These are phyloP conservation scores for Penicillium sp. DNA, from an alignment of 2,329 filamentous ascomycete genomes.

Conservation along the genomic window DNA sequence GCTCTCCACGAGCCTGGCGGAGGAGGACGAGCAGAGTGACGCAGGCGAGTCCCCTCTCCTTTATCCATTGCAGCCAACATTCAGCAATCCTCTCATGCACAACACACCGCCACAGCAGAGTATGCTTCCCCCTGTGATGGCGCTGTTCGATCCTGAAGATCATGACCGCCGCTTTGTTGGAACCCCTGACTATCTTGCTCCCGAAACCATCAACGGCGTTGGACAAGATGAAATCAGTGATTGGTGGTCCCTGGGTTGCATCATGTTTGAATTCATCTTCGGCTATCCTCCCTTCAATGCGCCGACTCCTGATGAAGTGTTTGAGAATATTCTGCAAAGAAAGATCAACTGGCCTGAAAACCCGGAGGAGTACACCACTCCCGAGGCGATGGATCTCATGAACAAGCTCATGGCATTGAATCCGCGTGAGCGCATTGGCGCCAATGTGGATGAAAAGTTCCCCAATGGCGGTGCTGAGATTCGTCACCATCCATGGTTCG, in stretches of 20 bases:
- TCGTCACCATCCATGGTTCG: conserved; percentile 84
- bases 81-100: conserved; percentile 51
- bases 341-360: conserved; percentile 92
- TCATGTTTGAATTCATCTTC: conserved; percentile 93
- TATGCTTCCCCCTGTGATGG: conserved; percentile 90
- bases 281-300: conserved; percentile 94
- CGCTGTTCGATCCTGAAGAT: conserved; percentile 92
- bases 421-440: conserved; percentile 77
- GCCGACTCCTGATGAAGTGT: conserved; percentile 84
- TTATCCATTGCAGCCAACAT: conserved; percentile 62
- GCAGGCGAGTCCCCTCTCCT: conserved; percentile 77
- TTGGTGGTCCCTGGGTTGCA: conserved; percentile 99
- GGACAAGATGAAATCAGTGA: conserved; percentile 98
- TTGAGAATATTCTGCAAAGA: conserved; percentile 90
- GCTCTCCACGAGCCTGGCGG: conserved; percentile 57
- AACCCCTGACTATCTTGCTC: conserved; percentile 94
- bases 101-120: conserved; percentile 58
- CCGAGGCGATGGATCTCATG: conserved; percentile 91
- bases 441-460: conserved; percentile 81
- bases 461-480: conserved; percentile 88
- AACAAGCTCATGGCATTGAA: conserved; percentile 87
- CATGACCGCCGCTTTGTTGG: conserved; percentile 92
- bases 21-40: conserved; percentile 67
- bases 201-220: conserved; percentile 92
- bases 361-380: conserved; percentile 74